These are phyloP conservation scores for Neofusicoccum sp. DNA, from an alignment of 2,329 filamentous ascomycete genomes.

Conservation along the genomic window DNA sequence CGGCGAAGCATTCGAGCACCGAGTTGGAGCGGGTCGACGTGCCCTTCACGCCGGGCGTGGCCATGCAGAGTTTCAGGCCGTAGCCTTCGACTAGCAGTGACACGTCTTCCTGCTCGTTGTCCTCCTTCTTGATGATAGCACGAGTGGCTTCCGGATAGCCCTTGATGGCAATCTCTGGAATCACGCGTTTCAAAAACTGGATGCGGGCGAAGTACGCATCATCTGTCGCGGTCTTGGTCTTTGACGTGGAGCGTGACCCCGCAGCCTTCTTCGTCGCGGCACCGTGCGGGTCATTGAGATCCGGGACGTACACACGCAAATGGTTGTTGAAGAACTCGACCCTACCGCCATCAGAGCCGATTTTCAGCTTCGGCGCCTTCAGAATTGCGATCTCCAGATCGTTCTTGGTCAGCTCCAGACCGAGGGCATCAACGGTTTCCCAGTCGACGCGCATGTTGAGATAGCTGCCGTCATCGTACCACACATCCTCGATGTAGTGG, in stretches of 20 bases:
- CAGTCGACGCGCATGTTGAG: constrained; percentile 81
- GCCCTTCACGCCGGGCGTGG: constrained; percentile 84
- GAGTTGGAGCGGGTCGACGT: constrained; percentile 74
- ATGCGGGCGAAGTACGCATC: constrained; percentile 73
- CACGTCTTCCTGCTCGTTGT: constrained; percentile 58
- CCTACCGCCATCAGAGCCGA: constrained; percentile 64
- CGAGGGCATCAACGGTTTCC: constrained; percentile 73
- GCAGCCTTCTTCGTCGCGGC: constrained; percentile 26
- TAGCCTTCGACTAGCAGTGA: constrained; percentile 85
- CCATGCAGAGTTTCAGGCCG: constrained; percentile 85
- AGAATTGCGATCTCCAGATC: constrained; percentile 77
- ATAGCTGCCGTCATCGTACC: constrained; percentile 72
- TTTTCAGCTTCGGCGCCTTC: constrained; percentile 79
- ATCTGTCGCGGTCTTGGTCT: constrained; percentile 40
- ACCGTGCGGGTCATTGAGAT: constrained; percentile 29
- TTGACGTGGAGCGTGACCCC: constrained; percentile 22
- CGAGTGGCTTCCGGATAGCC: constrained; percentile 83
- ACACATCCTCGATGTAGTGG: constrained; percentile 80
- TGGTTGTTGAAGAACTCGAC: constrained; percentile 39
- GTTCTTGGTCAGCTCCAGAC: constrained; percentile 70
- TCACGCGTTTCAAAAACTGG: constrained; percentile 76
- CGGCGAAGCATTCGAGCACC: constrained; percentile 82
- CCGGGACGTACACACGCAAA: constrained; percentile 71
- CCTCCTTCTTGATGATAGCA: constrained; percentile 83
- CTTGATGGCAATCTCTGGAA: constrained; percentile 82